Evolutionary conservation across 768 basidiomycete genomes (phyloP), one percentile per base, ranked within the genome.

Genomic region (Mycena latifolia): DNA sequence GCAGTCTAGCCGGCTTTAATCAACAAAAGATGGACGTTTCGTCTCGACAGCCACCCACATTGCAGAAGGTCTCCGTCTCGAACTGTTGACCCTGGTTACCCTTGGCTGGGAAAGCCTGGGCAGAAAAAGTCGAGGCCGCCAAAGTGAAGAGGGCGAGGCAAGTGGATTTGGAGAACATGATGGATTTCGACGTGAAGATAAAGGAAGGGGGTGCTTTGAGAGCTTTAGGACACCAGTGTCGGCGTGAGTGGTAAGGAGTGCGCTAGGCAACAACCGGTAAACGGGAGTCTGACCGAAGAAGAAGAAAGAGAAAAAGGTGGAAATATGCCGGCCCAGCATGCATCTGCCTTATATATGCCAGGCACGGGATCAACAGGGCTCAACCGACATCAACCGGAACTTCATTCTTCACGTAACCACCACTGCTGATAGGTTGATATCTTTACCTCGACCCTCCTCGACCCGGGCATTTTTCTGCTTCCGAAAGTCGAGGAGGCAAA

Each of bases 181-280:
- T 55, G 47, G n/a, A 14, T 45, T 29, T 14, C n/a, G 45, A 33
- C 43, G 63, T 59, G 28, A 48, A 53, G 37, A 48, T 10, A 66
- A 66, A 33, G 2, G 59, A 66, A 45, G 41, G 65, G 43, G 45
- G 37, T 66, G 65, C 65, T 55, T 61, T 60, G 65, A 66, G 65
- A 66, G 65, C 65, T 61, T 61, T 39, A 25, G 46, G 63, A 66
- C 65, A 66, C 65, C 65, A 55, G 65, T 61, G 58, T 61, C 59
- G 65, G 65, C 45, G 59, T 47, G 17, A 45, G 41, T 37, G 17
- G 48, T 14, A 55, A 27, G 20, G 25, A 45, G 45, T 66, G 65
- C 65, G 41, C 65, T 61, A 50, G 65, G 65, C 65, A 58, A 53
- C 51, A 14, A 47, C 62, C 33, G n/a, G 37, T 3, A 58, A 65